A percentile compares a stretch with the other conserved stretches of the same genome.
These are phyloP conservation scores for Gossypium aridum DNA, from an alignment of 441 rosid genomes.

Conservation along the genomic window DNA sequence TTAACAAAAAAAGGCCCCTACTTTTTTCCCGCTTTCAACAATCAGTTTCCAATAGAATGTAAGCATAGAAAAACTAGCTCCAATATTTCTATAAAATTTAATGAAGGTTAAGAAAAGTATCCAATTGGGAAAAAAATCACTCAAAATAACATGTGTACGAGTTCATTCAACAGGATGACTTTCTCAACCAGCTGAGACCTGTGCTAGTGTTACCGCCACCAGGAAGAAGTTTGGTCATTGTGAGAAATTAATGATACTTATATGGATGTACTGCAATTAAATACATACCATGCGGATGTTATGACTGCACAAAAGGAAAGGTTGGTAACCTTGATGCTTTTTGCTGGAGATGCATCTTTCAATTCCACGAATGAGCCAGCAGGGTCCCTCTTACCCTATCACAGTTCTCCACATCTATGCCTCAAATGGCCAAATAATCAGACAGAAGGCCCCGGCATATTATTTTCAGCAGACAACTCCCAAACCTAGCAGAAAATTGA, in stretches of 20 bases:
- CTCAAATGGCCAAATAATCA: conserved; percentile 16
- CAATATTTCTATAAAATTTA: conserved; percentile 20
- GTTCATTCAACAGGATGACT: conserved; percentile 9
- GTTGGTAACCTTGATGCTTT: not conserved
- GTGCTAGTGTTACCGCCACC: conserved; percentile 1
- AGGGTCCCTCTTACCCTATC: not conserved
- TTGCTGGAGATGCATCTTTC: not conserved
- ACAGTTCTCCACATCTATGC: not conserved
- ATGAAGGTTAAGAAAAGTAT: conserved; percentile 11
- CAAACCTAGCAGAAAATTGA: conserved; percentile 14
- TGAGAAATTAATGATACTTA: not conserved
- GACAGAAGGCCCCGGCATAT: not conserved
- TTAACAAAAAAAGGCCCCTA: not conserved
- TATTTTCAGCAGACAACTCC: conserved; percentile 12
- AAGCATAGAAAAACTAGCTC: not conserved
- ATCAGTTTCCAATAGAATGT: conserved; percentile 10
- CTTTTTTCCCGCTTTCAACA: not conserved
- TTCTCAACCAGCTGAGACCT: conserved; percentile 19
- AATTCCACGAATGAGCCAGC: conserved; percentile 11
- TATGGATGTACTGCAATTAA: not conserved
- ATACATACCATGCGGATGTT: conserved; percentile 2
- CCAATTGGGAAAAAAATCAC: conserved; percentile 6
- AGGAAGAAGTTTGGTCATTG: conserved; percentile 1
- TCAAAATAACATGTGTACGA: conserved; percentile 9
- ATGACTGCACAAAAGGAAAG: conserved; percentile 3